Evolutionary conservation across 2,329 filamentous ascomycete genomes (phyloP).

Genomic region (Lithohypha guttulata): DNA sequence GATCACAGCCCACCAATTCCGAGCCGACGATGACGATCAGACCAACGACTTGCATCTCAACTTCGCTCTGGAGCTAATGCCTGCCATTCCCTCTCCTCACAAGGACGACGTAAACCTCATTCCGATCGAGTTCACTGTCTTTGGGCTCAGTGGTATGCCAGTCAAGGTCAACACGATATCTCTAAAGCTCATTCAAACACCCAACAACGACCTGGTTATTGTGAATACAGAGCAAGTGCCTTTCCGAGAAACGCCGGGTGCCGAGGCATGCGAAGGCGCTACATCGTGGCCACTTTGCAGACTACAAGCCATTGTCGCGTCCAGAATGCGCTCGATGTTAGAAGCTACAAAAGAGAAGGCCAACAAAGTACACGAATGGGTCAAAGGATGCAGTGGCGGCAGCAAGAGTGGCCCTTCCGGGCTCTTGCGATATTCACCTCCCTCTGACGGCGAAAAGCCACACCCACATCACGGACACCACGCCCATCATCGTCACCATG

Average conservation of each 20-base stretch:
- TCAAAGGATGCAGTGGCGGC: conserved; percentile 12
- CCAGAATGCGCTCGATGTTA: conserved; percentile 31
- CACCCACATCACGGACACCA: conserved; percentile 20
- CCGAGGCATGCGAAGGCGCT: conserved; percentile 24
- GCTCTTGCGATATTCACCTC: conserved; percentile 17
- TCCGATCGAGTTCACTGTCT: conserved; percentile 34
- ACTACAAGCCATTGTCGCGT: conserved; percentile 30
- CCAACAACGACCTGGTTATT: conserved; percentile 29
- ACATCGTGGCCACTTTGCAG: conserved; percentile 35
- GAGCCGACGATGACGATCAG: conserved; percentile 26
- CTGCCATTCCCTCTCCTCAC: conserved; percentile 22
- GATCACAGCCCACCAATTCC: conserved; percentile 16
- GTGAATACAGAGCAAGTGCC: conserved; percentile 25
- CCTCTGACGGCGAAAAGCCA: conserved; percentile 5
- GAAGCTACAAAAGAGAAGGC: conserved; percentile 22
- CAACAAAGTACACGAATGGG: conserved; percentile 16
- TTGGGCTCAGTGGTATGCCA: conserved; percentile 33
- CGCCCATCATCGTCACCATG: conserved; percentile 25
- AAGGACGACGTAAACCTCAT: conserved; percentile 27
- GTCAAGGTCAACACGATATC: conserved; percentile 35
- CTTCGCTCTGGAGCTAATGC: conserved; percentile 33
- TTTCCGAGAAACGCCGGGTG: conserved; percentile 28
- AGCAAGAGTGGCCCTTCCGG: conserved; percentile 10
- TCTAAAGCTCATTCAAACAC: conserved; percentile 30
- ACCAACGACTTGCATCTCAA: conserved; percentile 31